These are phyloP conservation scores for Aspergillus pseudotamarii DNA, from an alignment of 2,329 filamentous ascomycete genomes.

Conservation along the genomic window DNA sequence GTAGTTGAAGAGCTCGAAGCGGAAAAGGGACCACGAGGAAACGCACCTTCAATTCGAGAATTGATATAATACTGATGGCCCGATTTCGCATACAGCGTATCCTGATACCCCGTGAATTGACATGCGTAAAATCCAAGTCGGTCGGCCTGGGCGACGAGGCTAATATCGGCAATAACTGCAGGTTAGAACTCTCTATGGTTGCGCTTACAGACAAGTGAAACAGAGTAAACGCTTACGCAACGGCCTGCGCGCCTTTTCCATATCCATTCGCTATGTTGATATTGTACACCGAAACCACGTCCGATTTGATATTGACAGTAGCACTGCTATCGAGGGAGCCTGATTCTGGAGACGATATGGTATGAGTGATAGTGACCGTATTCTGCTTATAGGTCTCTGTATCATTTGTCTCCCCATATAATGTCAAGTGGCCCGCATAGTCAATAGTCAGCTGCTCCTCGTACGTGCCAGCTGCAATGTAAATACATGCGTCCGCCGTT, in stretches of 20 bases:
- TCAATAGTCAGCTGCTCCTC: slow-evolving; percentile 34
- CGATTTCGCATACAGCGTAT: slow-evolving; percentile 38
- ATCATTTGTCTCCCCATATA: slow-evolving; percentile 37
- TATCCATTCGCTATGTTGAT: slow-evolving; percentile 41
- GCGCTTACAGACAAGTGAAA: neutral
- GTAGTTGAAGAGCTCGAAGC: no score
- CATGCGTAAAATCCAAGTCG: slow-evolving; percentile 39
- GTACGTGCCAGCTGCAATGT: slow-evolving; percentile 36
- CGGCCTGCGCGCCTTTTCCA: slow-evolving; percentile 37
- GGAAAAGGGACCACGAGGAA: neutral
- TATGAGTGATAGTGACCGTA: slow-evolving; percentile 36
- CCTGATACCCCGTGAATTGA: slow-evolving; percentile 38
- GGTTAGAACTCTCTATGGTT: neutral
- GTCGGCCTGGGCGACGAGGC: slow-evolving; percentile 32
- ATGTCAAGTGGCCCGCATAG: slow-evolving; percentile 31
- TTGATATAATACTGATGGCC: slow-evolving; percentile 40
- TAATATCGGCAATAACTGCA: neutral
- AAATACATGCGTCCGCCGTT: slow-evolving; percentile 34
- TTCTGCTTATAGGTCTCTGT: slow-evolving; percentile 34
- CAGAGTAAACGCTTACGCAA: slow-evolving; percentile 27
- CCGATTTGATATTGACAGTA: slow-evolving; percentile 33
- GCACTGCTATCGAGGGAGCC: slow-evolving; percentile 35
- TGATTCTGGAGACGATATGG: slow-evolving; percentile 32
- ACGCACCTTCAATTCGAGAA: slow-evolving; percentile 33
- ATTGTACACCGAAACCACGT: slow-evolving; percentile 38